phyloP scores from a whole-genome alignment of 352 stramenopile genomes.

The Globisporangium camurandrum region DNA sequence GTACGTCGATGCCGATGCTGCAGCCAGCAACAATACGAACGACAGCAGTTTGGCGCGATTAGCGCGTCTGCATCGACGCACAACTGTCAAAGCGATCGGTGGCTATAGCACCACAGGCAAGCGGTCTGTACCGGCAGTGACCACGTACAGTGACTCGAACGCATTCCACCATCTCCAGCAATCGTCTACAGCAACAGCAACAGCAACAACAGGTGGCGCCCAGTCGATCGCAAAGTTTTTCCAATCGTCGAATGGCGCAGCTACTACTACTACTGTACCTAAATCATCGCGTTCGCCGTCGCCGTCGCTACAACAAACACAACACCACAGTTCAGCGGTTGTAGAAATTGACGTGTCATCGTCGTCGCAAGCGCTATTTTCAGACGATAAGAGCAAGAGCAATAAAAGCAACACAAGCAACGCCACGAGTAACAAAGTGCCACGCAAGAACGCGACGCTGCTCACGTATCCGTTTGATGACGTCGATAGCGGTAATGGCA shows the following conservation, averaged over 20 bases:
- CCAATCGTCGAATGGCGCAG: not conserved
- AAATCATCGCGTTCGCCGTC: not conserved
- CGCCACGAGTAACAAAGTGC: conserved; percentile 6
- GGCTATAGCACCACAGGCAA: no score
- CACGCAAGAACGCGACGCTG: conserved; percentile 19
- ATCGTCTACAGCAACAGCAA: not conserved
- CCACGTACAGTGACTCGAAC: no score
- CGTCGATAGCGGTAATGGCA: conserved; percentile 17
- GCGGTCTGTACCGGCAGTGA: no score
- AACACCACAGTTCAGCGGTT: not conserved
- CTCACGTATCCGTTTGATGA: conserved; percentile 66
- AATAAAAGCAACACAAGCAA: not conserved
- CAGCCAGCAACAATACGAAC: not conserved
- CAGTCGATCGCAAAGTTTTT: conserved; percentile 13
- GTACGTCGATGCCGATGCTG: conserved; percentile 7
- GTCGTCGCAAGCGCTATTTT: not conserved
- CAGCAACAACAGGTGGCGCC: not conserved
- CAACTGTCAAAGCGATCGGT: no score
- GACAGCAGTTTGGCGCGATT: not conserved
- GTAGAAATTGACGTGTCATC: conserved; percentile 14
- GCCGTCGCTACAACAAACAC: not conserved
- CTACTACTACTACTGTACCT: no score
- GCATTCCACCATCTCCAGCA: no score
- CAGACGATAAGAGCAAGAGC: not conserved
- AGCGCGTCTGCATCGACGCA: not conserved